Evolutionary conservation across 2,329 filamentous ascomycete species (phyloP), one percentile per base, ranked within the genome.

Genomic region (Botrytis galanthina): DNA sequence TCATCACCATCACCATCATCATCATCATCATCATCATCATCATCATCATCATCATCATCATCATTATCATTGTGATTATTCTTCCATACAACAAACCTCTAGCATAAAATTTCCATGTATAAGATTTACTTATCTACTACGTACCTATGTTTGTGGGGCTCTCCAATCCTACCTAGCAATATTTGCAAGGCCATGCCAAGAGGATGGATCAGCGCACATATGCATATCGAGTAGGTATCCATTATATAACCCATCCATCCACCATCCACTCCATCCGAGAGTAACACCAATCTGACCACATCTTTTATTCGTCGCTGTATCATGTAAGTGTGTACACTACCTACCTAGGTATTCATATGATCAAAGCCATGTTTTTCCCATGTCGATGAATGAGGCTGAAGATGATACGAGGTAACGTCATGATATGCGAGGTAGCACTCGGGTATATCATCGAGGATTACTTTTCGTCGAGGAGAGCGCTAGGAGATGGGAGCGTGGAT

Each of bases 221-320:
- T 51, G 48, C 48, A 51, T 51, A 51, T 2, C 4, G 12, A 51
- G 48, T 26, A n/a, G 48, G 48, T 51, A 51, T 51, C 10, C 46
- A 51, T 51, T 42, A 4, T 14, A 51, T 26, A 46, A 46, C 20
- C 22, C 46, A 51, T 26, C 26, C 48, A 51, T 26, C 22, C 8
- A 26, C 22, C 46, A 51, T 26, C 10, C 46, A 10, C 20, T 14
- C 22, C 60, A 62, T 29, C 37, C 26, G 37, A 42, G 16, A 12
- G 29, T 35, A 48, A 51, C 63, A 66, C 63, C n/a, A 51, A 48
- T 51, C 29, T 37, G 63, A 66, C 63, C 44, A 66, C 63, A 66
- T 51, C 26, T n/a, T 51, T n/a, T n/a, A 4, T n/a, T n/a, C 26
- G 48, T 16, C 26, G n/a, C 48, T 26, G 44, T 22, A 22, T n/a